Percentiles rank a stretch among this genome's conserved stretches.
These are phyloP conservation scores for Ceratobasidium sp. DNA, from an alignment of 1,284 basidiomycete species.

Conservation along the genomic window DNA sequence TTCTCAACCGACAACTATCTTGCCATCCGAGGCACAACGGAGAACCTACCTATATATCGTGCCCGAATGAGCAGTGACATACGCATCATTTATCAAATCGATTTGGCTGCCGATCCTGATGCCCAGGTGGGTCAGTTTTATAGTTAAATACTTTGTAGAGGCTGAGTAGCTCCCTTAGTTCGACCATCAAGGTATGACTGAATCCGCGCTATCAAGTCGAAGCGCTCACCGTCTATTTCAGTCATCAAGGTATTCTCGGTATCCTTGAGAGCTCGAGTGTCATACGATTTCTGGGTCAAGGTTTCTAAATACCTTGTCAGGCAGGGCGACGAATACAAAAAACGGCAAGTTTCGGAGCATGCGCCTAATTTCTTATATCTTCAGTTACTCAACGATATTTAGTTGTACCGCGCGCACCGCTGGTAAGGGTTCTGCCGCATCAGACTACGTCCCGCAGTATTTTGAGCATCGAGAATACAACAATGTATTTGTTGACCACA, in stretches of 20 bases:
- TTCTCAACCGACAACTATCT: constrained; percentile 29
- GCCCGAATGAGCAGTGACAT: constrained; percentile 28
- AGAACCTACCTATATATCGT: constrained; percentile 30
- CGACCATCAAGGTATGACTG: constrained; percentile 26
- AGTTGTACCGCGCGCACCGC: constrained; percentile 13
- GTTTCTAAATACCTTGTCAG: constrained; percentile 24
- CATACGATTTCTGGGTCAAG: constrained; percentile 42
- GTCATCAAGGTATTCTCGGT: constrained; percentile 38
- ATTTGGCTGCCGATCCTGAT: neutral
- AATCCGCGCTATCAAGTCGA: neutral
- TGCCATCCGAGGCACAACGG: neutral
- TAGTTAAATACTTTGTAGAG: neutral
- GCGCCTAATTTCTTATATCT: too few relatives aligned
- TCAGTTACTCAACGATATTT: neutral
- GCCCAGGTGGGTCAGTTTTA: neutral
- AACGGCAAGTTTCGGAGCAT: neutral
- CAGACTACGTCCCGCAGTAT: neutral
- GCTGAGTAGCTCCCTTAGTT: constrained; percentile 16
- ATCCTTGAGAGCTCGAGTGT: neutral
- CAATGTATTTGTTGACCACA: neutral
- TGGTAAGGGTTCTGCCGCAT: neutral
- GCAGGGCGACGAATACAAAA: constrained; percentile 21
- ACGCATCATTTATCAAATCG: constrained; percentile 41
- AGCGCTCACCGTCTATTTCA: neutral
- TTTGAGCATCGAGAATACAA: constrained; percentile 29